These are phyloP conservation scores for Aureobasidium sp. DNA, from an alignment of 2,329 filamentous ascomycete species.

Conservation along the genomic window DNA sequence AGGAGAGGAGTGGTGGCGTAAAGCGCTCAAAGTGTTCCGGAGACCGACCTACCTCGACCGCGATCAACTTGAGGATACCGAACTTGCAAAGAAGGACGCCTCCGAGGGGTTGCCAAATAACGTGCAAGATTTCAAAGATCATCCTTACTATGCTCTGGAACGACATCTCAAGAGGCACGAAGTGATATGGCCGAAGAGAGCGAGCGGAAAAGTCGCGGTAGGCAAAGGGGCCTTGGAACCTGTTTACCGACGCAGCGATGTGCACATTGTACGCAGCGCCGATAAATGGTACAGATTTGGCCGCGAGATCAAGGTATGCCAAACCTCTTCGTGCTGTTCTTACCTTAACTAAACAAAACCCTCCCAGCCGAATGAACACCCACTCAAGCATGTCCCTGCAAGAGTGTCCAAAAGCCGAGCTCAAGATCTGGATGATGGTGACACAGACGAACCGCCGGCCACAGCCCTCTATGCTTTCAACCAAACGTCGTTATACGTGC, in stretches of 20 bases:
- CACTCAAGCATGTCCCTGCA: constrained; percentile 58
- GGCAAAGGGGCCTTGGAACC: constrained; percentile 56
- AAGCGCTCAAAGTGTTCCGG: constrained; percentile 38
- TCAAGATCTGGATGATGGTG: constrained; percentile 27
- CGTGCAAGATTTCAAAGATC: constrained; percentile 33
- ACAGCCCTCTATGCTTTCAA: constrained; percentile 52
- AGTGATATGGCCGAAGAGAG: constrained; percentile 63
- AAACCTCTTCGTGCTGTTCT: background rate
- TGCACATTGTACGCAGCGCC: constrained; percentile 66
- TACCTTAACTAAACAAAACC: background rate
- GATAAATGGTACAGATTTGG: constrained; percentile 91
- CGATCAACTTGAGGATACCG: constrained; percentile 76
- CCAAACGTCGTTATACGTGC: constrained; percentile 62
- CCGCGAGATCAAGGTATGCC: constrained; percentile 59
- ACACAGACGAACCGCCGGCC: constrained; percentile 40
- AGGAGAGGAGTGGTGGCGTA: constrained; percentile 49
- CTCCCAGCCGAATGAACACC: constrained; percentile 54
- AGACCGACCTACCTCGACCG: constrained; percentile 42
- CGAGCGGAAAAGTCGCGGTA: constrained; percentile 68
- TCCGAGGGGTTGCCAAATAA: constrained; percentile 52
- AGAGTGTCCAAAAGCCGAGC: constrained; percentile 16
- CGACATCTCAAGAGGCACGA: constrained; percentile 77
- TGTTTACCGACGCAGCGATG: constrained; percentile 75
- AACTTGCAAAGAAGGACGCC: constrained; percentile 61
- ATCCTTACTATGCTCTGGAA: constrained; percentile 57